phyloP scores from a whole-genome alignment of 2,329 filamentous ascomycete species.

The Raffaelea ambrosiae region DNA sequence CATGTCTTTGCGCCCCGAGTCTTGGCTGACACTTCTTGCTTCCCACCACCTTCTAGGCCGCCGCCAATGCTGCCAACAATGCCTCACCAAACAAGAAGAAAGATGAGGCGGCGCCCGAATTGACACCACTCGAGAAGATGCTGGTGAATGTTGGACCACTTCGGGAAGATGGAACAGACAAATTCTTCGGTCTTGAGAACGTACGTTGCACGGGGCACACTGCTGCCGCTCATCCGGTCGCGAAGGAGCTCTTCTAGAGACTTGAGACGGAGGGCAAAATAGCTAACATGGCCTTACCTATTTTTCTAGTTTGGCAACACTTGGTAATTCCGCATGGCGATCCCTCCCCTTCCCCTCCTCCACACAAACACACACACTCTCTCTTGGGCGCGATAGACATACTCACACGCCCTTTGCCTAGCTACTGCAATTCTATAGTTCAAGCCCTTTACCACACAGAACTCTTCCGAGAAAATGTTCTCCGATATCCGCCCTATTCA shows the following conservation, averaged over 20 bases:
- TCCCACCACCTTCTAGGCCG: conserved; percentile 25
- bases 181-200: conserved; percentile 98
- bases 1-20: conserved; percentile 2
- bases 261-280: not conserved
- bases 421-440: conserved; percentile 97
- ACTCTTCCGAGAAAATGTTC: conserved; percentile 85
- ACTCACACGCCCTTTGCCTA: conserved; percentile 26
- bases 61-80: conserved; percentile 33
- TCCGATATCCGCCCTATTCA: conserved; percentile 75
- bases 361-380: not conserved
- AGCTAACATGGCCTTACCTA: not conserved
- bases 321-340: conserved; percentile 34
- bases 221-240: not conserved
- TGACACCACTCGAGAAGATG: conserved; percentile 63
- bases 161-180: conserved; percentile 83
- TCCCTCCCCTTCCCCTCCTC: not conserved
- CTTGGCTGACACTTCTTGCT: not conserved
- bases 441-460: conserved; percentile 96
- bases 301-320: conserved; percentile 80
- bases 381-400: not conserved
- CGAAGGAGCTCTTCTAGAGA: too few species aligned
- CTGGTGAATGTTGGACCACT: conserved; percentile 73
- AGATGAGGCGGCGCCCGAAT: conserved; percentile 47
- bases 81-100: conserved; percentile 37
- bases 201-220: conserved; percentile 44